Percentiles rank a stretch among this genome's conserved stretches.
Evolutionary conservation across 331 rosid species (phyloP).

Genomic region (Stylosanthes scabra): DNA sequence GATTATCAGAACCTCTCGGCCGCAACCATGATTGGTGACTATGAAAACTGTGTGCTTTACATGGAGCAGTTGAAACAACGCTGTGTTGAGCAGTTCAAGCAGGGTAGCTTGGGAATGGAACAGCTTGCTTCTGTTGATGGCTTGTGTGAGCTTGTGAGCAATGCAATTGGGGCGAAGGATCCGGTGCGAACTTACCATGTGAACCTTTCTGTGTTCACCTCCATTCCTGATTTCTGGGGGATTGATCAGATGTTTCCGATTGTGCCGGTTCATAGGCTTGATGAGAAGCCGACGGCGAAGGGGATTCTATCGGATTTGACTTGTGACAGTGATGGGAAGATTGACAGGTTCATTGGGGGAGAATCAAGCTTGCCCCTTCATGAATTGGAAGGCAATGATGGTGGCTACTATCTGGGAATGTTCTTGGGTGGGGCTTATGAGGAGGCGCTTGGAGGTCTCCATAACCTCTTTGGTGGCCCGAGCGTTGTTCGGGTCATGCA

Average conservation of each 20-base stretch:
- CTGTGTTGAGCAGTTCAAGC: slow-evolving; percentile 75
- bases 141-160: slow-evolving; percentile 68
- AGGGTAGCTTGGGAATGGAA: slow-evolving; percentile 81
- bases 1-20: slow-evolving; percentile 67
- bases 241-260: slow-evolving; percentile 84
- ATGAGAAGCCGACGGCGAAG: slow-evolving; percentile 64
- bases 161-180: slow-evolving; percentile 68
- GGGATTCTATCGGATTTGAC: slow-evolving; percentile 88
- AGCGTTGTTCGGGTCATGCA: slow-evolving; percentile 89
- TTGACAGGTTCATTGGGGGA: slow-evolving; percentile 83
- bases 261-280: slow-evolving; percentile 86
- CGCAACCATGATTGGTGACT: slow-evolving; percentile 70
- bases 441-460: slow-evolving; percentile 99
- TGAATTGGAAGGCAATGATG: slow-evolving; percentile 64
- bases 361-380: slow-evolving; percentile 86
- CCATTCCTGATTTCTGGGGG: slow-evolving; percentile 90
- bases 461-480: slow-evolving; percentile 94
- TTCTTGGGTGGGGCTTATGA: slow-evolving; percentile 99
- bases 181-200: slow-evolving; percentile 69
- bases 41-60: slow-evolving; percentile 65
- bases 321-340: slow-evolving; percentile 96
- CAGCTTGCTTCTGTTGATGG: slow-evolving; percentile 90
- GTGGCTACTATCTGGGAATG: slow-evolving; percentile 88
- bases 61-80: slow-evolving; percentile 81
- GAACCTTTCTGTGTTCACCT: slow-evolving; percentile 88